Evolutionary conservation across 2,329 filamentous ascomycete species (phyloP), one percentile per base, ranked within the genome.

Genomic region (Calonectria pauciramosa): DNA sequence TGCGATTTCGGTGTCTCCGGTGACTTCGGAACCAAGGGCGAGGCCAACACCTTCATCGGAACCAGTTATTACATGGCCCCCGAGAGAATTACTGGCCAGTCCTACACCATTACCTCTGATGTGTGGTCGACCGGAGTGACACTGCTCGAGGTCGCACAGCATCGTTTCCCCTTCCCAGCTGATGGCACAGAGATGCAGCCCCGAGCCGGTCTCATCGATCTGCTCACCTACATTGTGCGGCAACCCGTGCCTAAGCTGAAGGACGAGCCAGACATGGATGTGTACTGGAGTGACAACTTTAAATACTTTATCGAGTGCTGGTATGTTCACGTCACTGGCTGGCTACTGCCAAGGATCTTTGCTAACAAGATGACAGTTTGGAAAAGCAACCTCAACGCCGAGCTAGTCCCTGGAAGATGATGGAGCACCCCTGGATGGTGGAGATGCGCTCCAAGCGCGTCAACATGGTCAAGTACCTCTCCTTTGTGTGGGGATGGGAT

Each of bases 281-380:
- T 99, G 79, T 94, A 93, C 83, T 99, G 97, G 97, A 98, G 95
- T 80, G 95, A 97, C 80, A 98, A 95, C 83, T 99, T 99, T 87
- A 99, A 99, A 85, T 98, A 98, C 85, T 99, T 99, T 82, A 98
- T 99, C 81, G 96, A 98, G 87, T 98, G 96, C 91, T 99, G 97
- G 96, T 99, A 91, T 84, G 95, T 93, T 70, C 23, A 44, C 18
- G 16, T 7, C 20, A 8, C 56, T 20, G 5, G 11, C 66, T 51
- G 16, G 6, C n/a, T n/a, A n/a, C n/a, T n/a, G 8, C 30, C 44
- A 32, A 18, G 4, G 38, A n/a, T 44, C 2, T 23, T 28, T 77
- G 63, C 80, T 83, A 76, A 86, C 78, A 70, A 73, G 9, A 49
- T 68, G 38, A 56, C 77, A 99, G 97, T 87, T 91, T 99, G 72